Evolutionary conservation across 768 basidiomycete genomes (phyloP), one percentile per base, ranked within the genome.

Genomic region (Lentinula aciculospora): DNA sequence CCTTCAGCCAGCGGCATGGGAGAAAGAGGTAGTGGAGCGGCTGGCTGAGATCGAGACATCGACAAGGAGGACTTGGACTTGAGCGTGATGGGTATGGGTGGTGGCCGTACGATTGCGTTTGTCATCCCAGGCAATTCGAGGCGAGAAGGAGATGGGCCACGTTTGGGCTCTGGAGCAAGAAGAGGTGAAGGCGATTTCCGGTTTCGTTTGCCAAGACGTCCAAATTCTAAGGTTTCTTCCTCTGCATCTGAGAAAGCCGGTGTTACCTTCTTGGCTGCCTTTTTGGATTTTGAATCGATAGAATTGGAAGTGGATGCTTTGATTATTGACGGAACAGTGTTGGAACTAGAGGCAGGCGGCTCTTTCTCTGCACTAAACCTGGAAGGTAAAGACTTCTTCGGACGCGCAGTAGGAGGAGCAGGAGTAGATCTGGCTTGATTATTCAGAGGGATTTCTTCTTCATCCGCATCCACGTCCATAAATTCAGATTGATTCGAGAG

Each of bases 161-260:
- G 12, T 78, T 39, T 57, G 19, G 44, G 19, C 21, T 56, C 42
- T 74, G 28, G 80, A 70, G 32, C 64, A 63, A 8, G 73, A 62
- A 4, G 65, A 44, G 53, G 53, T 34, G 19, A 57, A 2, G 71
- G 71, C 15, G 69, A 64, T 21, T 61, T 60, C 27, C 68, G 64
- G 13, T 66, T 57, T 12, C 72, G 72, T 65, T 79, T 79, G 4
- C 69, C 45, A 50, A 65, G 65, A 29, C 68, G 71, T 5, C 80
- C 81, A 59, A 85, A 78, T 58, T 73, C 72, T 5, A 83, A 72
- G 28, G 73, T 74, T 56, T 82, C 80, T 60, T 75, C 82, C 13
- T 78, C 75, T n/a, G 65, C 69, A 58, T 75, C 68, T 9, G 71
- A 64, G 36, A 63, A 47, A 28, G 55, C 58, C 6, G 31, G 50